Evolutionary conservation across 192 early-diverging fungal genomes (phyloP).

Genomic region (Linnemannia schmuckeri): DNA sequence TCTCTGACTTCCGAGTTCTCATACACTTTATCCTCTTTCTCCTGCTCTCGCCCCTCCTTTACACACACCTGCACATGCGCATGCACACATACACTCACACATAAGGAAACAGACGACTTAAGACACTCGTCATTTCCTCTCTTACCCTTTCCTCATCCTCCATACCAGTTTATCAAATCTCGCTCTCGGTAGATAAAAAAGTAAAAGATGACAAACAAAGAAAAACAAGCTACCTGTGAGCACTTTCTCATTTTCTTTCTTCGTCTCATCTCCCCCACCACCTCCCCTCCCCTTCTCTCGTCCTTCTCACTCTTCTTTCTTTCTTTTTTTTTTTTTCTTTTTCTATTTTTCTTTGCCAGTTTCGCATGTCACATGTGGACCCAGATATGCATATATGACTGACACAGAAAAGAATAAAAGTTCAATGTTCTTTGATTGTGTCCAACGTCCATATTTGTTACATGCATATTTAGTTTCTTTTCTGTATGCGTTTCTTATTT

Average conservation of each 20-base stretch:
- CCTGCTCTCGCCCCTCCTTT: not conserved
- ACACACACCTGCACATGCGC: not conserved
- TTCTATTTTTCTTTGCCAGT: not conserved
- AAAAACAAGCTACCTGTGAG: not conserved
- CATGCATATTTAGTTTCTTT: too few relatives aligned
- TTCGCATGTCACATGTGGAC: not conserved
- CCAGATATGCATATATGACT: not conserved
- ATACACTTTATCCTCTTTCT: not conserved
- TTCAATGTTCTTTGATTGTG: too few relatives aligned
- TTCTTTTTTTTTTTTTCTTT: not conserved
- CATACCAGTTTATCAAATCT: not conserved
- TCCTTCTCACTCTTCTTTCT: not conserved
- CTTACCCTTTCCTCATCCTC: not conserved
- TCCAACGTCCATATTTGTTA: too few relatives aligned
- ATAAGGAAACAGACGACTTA: not conserved
- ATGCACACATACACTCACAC: not conserved
- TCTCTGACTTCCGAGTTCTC: not conserved
- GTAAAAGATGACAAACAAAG: not conserved
- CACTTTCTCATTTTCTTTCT: not conserved
- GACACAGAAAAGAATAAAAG: not conserved
- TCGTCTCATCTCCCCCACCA: too few relatives aligned
- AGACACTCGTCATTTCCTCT: not conserved
- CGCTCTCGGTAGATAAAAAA: too few relatives aligned
- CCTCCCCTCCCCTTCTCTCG: not conserved
- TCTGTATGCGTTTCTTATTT: too few relatives aligned